These are phyloP conservation scores for Cryomyces minteri DNA, from an alignment of 495 filamentous ascomycete genomes.

Conservation along the genomic window DNA sequence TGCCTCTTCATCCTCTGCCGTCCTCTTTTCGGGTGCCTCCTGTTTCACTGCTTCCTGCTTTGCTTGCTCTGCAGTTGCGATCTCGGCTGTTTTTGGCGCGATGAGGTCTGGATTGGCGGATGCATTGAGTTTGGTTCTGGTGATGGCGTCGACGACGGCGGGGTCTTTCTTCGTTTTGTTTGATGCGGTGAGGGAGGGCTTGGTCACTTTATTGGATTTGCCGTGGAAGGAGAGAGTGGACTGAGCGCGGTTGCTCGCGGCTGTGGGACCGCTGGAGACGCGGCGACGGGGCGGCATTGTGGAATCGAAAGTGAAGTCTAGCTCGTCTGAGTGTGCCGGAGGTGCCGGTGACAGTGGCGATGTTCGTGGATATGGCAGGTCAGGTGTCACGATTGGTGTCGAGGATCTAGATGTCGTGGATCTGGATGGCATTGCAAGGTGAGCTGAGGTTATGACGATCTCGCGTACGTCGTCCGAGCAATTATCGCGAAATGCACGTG, in stretches of 20 bases:
- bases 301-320: too few relatives aligned
- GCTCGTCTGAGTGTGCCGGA: too few relatives aligned
- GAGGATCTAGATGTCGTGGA: too few relatives aligned
- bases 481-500: too few relatives aligned
- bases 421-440: too few relatives aligned
- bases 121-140: slow-evolving; percentile 19
- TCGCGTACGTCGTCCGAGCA: too few relatives aligned
- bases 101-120: slow-evolving; percentile 10
- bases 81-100: slow-evolving; percentile 29
- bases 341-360: too few relatives aligned
- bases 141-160: slow-evolving; percentile 18
- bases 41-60: slow-evolving; percentile 14
- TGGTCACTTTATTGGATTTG: slow-evolving; percentile 49
- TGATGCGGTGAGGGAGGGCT: slow-evolving; percentile 32
- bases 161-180: slow-evolving; percentile 30
- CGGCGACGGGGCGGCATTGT: slow-evolving; percentile 54
- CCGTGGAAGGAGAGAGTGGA: slow-evolving; percentile 59
- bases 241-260: slow-evolving; percentile 30
- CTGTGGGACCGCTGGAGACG: slow-evolving; percentile 25
- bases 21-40: slow-evolving; percentile 23
- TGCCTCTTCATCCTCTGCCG: slow-evolving; percentile 36
- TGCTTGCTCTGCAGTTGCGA: slow-evolving; percentile 21
- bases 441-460: too few relatives aligned
- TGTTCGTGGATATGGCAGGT: too few relatives aligned
- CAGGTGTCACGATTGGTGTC: too few relatives aligned